Evolutionary conservation across 225 moss, liverwort and hornwort genomes (phyloP).

Genomic region (Takakia lepidozioides): DNA sequence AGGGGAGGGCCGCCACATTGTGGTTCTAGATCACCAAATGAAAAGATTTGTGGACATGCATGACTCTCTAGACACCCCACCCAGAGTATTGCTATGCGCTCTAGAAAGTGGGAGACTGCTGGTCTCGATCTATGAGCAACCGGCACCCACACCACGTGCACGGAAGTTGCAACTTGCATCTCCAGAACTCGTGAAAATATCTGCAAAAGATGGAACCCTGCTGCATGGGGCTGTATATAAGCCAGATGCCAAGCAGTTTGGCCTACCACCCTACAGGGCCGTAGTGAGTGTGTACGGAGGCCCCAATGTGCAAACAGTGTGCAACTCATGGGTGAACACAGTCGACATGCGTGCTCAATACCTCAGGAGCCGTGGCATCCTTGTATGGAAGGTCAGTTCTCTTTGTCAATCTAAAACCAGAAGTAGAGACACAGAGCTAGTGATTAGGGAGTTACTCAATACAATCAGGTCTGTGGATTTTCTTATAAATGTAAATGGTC

Average conservation of each 20-base stretch:
- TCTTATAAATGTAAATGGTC: too few relatives aligned
- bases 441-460: too few relatives aligned
- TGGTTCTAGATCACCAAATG: slow-evolving; percentile 97
- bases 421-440: too few relatives aligned
- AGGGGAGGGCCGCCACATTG: slow-evolving; percentile 86
- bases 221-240: slow-evolving; percentile 88
- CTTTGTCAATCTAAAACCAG: too few relatives aligned
- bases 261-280: slow-evolving; percentile 85
- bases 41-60: slow-evolving; percentile 96
- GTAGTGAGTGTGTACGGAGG: slow-evolving; percentile 99
- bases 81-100: slow-evolving; percentile 78
- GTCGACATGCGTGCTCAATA: slow-evolving; percentile 99
- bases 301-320: slow-evolving; percentile 98
- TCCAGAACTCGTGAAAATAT: slow-evolving; percentile 77
- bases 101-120: slow-evolving; percentile 76
- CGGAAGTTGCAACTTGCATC: slow-evolving; percentile 85
- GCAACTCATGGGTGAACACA: slow-evolving; percentile 99
- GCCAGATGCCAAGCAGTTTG: slow-evolving; percentile 85
- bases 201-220: slow-evolving; percentile 70
- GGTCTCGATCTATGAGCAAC: slow-evolving; percentile 91
- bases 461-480: too few relatives aligned
- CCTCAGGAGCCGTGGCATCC: slow-evolving; percentile 87
- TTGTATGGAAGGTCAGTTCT: slow-evolving; percentile 92
- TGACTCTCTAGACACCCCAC: slow-evolving; percentile 88
- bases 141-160: slow-evolving; percentile 77